Evolutionary conservation across 164 flowering plant genomes (phyloP).

Genomic region (Kingdonia uniflora): DNA sequence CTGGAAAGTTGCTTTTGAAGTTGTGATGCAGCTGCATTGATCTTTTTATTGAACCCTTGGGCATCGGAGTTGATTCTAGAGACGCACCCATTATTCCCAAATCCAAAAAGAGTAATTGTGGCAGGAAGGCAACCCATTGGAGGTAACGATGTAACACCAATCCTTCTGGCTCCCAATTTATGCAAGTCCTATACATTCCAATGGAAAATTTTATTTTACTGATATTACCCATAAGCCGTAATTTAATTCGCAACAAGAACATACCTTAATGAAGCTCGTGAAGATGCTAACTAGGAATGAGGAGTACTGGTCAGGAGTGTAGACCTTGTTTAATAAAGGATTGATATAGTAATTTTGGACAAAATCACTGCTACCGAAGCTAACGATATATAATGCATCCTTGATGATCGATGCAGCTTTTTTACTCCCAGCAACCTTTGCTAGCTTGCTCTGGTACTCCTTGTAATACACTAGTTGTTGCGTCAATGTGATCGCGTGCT

Average conservation of each 20-base stretch:
- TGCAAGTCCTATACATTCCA: slow-evolving; percentile 39
- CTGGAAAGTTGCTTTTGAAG: slow-evolving; percentile 48
- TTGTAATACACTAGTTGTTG: slow-evolving; percentile 66
- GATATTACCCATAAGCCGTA: neutral
- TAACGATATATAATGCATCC: slow-evolving; percentile 49
- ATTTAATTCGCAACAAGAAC: neutral
- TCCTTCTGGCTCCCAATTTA: slow-evolving; percentile 67
- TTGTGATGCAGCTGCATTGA: slow-evolving; percentile 34
- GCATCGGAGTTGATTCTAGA: slow-evolving; percentile 55
- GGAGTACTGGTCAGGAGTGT: slow-evolving; percentile 60
- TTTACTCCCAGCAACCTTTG: slow-evolving; percentile 45
- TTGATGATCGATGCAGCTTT: slow-evolving; percentile 59
- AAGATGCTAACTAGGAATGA: slow-evolving; percentile 38
- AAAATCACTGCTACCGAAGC: slow-evolving; percentile 74
- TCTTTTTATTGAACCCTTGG: slow-evolving; percentile 58
- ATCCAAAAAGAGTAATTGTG: slow-evolving; percentile 59
- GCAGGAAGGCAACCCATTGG: slow-evolving; percentile 86
- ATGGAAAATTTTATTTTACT: neutral
- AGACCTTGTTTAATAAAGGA: slow-evolving; percentile 58
- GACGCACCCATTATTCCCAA: slow-evolving; percentile 45
- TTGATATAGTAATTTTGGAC: slow-evolving; percentile 82
- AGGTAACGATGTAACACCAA: slow-evolving; percentile 83
- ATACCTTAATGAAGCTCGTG: slow-evolving; percentile 57
- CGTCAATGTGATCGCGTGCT: slow-evolving; percentile 70
- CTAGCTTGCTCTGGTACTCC: slow-evolving; percentile 69